Evolutionary conservation across 2,329 filamentous ascomycete genomes (phyloP).

Genomic region (Exophiala mesophila): DNA sequence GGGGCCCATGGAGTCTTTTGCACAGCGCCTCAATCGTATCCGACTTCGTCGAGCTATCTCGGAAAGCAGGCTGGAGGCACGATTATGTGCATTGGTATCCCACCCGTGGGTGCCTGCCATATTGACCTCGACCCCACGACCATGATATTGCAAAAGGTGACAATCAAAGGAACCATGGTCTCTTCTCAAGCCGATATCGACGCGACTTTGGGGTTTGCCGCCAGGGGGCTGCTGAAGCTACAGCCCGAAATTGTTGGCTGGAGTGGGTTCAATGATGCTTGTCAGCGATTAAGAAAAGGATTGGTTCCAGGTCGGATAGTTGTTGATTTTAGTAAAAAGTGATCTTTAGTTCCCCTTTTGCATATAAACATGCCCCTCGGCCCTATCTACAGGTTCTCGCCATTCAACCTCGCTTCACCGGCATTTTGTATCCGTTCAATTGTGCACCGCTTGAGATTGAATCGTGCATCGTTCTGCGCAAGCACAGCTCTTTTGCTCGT

Average conservation of each 20-base stretch:
- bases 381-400: too few relatives aligned
- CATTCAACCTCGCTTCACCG: too few relatives aligned
- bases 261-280: conserved; percentile 7
- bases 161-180: conserved; percentile 16
- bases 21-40: conserved; percentile 36
- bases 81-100: conserved; percentile 49
- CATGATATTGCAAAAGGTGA: conserved; percentile 10
- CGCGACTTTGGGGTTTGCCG: conserved; percentile 10
- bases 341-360: too few relatives aligned
- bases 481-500: too few relatives aligned
- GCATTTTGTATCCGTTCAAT: too few relatives aligned
- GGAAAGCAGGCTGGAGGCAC: conserved; percentile 45
- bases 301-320: conserved; percentile 13
- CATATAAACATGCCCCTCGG: too few relatives aligned
- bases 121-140: conserved; percentile 9
- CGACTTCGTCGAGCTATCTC: conserved; percentile 38
- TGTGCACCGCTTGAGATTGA: too few relatives aligned
- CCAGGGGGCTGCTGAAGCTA: conserved; percentile 8
- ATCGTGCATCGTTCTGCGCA: too few relatives aligned
- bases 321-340: conserved; percentile 13
- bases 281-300: conserved; percentile 13
- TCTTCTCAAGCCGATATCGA: conserved; percentile 10
- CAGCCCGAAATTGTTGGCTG: conserved; percentile 12
- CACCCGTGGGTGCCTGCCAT: conserved; percentile 12
- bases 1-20: conserved; percentile 45